Base-by-base conservation (phyloP, 306 rosid species). In the Prunus mume region DNA sequence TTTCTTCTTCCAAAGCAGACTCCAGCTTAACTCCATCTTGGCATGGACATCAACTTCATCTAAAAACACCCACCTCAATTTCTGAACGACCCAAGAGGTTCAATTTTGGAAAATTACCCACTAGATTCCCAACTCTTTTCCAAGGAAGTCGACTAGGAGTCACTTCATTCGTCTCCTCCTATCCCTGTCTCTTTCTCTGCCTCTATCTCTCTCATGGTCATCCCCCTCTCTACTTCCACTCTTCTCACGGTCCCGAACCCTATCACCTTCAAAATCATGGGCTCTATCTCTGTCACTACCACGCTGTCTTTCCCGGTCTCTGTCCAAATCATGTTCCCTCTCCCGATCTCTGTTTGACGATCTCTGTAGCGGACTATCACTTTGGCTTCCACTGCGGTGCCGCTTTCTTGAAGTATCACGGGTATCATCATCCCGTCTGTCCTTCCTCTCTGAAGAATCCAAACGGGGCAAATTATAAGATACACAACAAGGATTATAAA, bases 161-260 rank as follows among this genome's bases (percentile, higher is more conserved):
- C 76, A 95, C 78, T 92, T 92, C 62, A 65, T 54, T 12, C 98
- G 82, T 74, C 97, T 84, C 79, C 96, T 87, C 68, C 97, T 65
- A 65, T 92, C 97, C 69, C 87, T 74, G 27, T 83, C 89, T 68
- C 82, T 83, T 51, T 84, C 90, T 61, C 92, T 91, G 72, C 84
- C 74, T 74, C 90, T 89, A 28, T 88, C 99, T 87, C 82, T 86
- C 51, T 91, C 97, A 9, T 84, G 87, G 73, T 95, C 99, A 71
- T 95, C 98, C 79, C 96, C 87, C 74, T 95, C 99, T 73, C 91
- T 76, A 84, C 99, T 92, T 72, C 97, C 98, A 85, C 99, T 88
- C 86, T 92, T 92, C 73, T 90, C 99, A 32, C 91, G 74, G 49
- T 68, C 82, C 76, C 69, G 71, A 47, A 88, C 94, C 65, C 88